A percentile compares a stretch with the other conserved stretches of the same genome.
Evolutionary conservation across 2,329 filamentous ascomycete genomes (phyloP).

Genomic region (Pezicula rhizophila): DNA sequence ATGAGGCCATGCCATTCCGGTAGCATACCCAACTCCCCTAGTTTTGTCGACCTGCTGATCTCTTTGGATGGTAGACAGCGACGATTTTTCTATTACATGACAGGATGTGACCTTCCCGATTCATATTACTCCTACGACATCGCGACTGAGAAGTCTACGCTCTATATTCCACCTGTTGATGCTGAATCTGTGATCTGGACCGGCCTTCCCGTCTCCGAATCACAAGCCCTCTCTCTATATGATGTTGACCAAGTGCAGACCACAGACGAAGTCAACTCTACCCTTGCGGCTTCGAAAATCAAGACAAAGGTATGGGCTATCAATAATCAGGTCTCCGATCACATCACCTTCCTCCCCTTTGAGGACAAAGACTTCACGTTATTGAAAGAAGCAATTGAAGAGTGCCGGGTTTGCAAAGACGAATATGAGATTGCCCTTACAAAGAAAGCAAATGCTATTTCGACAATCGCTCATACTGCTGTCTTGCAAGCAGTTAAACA

Average conservation of each 20-base stretch:
- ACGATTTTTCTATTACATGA: conserved; percentile 91
- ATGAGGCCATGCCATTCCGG: conserved; percentile 76
- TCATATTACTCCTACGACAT: conserved; percentile 79
- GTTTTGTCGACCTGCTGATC: conserved; percentile 4
- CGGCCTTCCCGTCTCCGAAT: conserved; percentile 71
- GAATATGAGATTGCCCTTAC: conserved; percentile 70
- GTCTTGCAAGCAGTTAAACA: conserved; percentile 55
- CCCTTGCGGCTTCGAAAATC: conserved; percentile 37
- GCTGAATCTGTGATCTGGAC: conserved; percentile 91
- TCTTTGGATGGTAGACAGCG: conserved; percentile 56
- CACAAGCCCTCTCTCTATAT: conserved; percentile 71
- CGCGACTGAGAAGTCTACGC: conserved; percentile 62
- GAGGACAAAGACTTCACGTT: conserved; percentile 52
- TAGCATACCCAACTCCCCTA: conserved; percentile 29
- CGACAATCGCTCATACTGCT: conserved; percentile 58
- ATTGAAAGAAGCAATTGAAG: conserved; percentile 59
- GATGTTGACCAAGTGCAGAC: conserved; percentile 75
- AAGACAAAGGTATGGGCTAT: conserved; percentile 66
- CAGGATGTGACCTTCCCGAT: conserved; percentile 75
- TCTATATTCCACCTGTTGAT: conserved; percentile 87
- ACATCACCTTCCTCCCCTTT: conserved; percentile 66
- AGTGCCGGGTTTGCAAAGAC: conserved; percentile 65
- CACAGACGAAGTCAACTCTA: conserved; percentile 68
- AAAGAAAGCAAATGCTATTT: conserved; percentile 65
- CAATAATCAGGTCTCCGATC: conserved; percentile 66